phyloP scores from a whole-genome alignment of 768 basidiomycete genomes.

The Neoboletus subvelutipes region DNA sequence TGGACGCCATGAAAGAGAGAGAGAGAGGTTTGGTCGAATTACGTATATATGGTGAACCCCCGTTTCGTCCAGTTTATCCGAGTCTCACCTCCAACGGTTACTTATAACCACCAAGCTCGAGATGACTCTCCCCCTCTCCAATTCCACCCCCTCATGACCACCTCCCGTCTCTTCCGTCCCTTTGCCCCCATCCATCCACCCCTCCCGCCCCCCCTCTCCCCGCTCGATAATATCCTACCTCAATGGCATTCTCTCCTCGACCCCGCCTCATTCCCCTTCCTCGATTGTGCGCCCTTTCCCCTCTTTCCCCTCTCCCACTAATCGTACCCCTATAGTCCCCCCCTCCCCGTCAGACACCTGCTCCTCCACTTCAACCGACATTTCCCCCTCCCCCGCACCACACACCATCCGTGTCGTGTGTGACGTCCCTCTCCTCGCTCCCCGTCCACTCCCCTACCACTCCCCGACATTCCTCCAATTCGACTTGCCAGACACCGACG shows the following conservation, averaged over 20 bases:
- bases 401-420: conserved; percentile 51
- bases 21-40: background rate
- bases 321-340: conserved; percentile 31
- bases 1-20: no score
- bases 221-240: conserved; percentile 22
- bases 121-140: background rate
- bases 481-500: conserved; percentile 64
- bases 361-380: conserved; percentile 26
- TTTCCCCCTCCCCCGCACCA: conserved; percentile 28
- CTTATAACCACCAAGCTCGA: background rate
- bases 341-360: conserved; percentile 46
- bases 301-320: background rate
- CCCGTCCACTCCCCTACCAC: conserved; percentile 67
- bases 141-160: background rate
- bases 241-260: no score
- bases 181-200: background rate
- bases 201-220: conserved; percentile 15
- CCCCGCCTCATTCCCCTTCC: no score
- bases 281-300: background rate
- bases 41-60: conserved; percentile 8
- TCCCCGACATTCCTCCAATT: conserved; percentile 70
- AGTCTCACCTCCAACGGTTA: conserved; percentile 1
- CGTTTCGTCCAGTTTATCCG: background rate
- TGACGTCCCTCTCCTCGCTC: conserved; percentile 66
- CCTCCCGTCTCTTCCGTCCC: background rate